A percentile compares a stretch with the other conserved stretches of the same genome.
Conservation (phyloP, 768 basidiomycete genomes). For the Phylloporus sp. region DNA sequence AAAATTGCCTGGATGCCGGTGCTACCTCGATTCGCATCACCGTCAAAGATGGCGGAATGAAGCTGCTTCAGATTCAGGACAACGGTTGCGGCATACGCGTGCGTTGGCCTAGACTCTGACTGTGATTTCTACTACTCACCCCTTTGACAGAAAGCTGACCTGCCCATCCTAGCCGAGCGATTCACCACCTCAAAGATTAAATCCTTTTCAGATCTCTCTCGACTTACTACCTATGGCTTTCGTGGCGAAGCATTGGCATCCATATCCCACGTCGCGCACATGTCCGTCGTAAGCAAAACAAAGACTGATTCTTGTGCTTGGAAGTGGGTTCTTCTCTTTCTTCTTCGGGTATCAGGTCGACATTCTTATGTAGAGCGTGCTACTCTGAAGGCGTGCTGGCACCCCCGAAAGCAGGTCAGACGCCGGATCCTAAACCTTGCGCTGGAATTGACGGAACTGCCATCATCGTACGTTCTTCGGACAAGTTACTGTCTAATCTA, state of each 20-base stretch:
- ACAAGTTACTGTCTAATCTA: not conserved
- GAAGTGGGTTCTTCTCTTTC: constrained; percentile 58
- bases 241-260: constrained; percentile 95
- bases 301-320: constrained; percentile 79
- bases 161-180: constrained; percentile 87
- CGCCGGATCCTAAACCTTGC: constrained; percentile 76
- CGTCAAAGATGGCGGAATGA: constrained; percentile 93
- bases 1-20: constrained; percentile 94
- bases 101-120: constrained; percentile 26
- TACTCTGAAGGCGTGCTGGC: constrained; percentile 77
- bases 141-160: constrained; percentile 64
- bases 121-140: not conserved
- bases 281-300: constrained; percentile 89
- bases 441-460: constrained; percentile 95
- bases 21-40: constrained; percentile 81
- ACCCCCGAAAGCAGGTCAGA: constrained; percentile 64
- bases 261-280: constrained; percentile 88
- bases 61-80: constrained; percentile 91
- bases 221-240: constrained; percentile 91
- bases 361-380: constrained; percentile 50
- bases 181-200: constrained; percentile 94
- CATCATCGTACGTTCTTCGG: constrained; percentile 55
- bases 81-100: constrained; percentile 95
- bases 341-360: not conserved
- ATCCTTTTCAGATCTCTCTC: constrained; percentile 78